A percentile compares a stretch with the other conserved stretches of the same genome.
phyloP scores from a whole-genome alignment of 2,329 filamentous ascomycete genomes.

The Rhynchosporium secalis region DNA sequence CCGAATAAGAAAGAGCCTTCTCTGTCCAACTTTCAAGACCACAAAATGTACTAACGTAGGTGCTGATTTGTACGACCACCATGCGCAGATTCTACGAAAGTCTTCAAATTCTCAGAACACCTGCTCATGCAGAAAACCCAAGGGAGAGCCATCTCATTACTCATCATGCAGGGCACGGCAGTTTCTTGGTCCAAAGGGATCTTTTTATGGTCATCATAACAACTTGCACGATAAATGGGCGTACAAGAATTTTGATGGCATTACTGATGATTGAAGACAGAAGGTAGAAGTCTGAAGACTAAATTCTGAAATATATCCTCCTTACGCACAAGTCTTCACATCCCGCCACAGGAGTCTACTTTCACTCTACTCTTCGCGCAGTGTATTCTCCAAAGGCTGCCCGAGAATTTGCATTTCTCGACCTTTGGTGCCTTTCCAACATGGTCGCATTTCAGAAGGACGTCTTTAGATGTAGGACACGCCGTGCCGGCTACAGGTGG shows the following conservation, averaged over 20 bases:
- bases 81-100: too few relatives aligned
- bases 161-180: too few relatives aligned
- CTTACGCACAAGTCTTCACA: neutral
- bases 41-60: too few relatives aligned
- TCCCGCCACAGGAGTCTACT: neutral
- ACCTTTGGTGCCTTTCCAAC: neutral
- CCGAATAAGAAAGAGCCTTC: too few relatives aligned
- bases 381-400: neutral
- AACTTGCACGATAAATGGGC: neutral
- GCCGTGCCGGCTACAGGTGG: neutral
- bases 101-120: too few relatives aligned
- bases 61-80: too few relatives aligned
- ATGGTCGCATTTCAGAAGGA: neutral
- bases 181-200: too few relatives aligned
- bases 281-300: neutral
- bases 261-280: neutral
- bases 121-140: too few relatives aligned
- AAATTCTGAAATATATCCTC: neutral
- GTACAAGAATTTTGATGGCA: neutral
- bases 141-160: too few relatives aligned
- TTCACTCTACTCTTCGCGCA: neutral
- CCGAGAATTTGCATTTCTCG: slow-evolving; percentile 3
- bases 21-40: too few relatives aligned
- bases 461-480: neutral
- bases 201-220: too few relatives aligned